phyloP scores from a whole-genome alignment of 345 rosid species.

The Schrenkiella parvula region DNA sequence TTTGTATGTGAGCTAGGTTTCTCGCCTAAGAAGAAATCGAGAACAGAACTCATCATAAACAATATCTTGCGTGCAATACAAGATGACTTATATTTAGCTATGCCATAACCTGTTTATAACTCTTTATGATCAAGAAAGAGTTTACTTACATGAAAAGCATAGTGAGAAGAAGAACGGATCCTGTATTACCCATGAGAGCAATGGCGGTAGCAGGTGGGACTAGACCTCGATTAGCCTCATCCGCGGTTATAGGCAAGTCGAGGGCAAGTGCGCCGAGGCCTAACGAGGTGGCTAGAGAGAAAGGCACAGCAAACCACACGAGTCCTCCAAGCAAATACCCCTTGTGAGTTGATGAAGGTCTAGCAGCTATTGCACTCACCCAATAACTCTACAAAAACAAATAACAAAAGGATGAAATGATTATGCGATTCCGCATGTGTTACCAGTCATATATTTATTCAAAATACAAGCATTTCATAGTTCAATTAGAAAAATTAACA shows the following conservation, averaged over 20 bases:
- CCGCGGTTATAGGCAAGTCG: slow-evolving; percentile 65
- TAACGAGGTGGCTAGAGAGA: slow-evolving; percentile 89
- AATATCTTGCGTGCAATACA: neutral
- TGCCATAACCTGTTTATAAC: neutral
- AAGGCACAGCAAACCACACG: slow-evolving; percentile 96
- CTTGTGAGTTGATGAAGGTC: slow-evolving; percentile 89
- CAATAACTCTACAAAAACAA: slow-evolving; percentile 65
- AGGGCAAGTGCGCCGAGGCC: slow-evolving; percentile 93
- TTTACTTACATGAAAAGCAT: slow-evolving; percentile 91
- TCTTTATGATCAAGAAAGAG: neutral
- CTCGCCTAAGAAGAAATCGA: neutral
- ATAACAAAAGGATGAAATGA: neutral
- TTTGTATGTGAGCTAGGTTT: neutral
- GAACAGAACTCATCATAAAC: neutral
- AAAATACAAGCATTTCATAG: neutral
- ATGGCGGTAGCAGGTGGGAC: slow-evolving; percentile 93
- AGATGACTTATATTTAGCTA: neutral
- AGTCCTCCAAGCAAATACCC: slow-evolving; percentile 90
- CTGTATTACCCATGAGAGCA: slow-evolving; percentile 94
- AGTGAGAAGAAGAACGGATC: slow-evolving; percentile 82
- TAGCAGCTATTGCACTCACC: slow-evolving; percentile 96
- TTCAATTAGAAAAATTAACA: neutral
- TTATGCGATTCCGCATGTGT: neutral
- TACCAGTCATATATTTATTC: neutral
- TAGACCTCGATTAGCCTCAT: slow-evolving; percentile 76